These are phyloP conservation scores for Casuarina cunninghamiana DNA, from an alignment of 306 rosid genomes.

Conservation along the genomic window DNA sequence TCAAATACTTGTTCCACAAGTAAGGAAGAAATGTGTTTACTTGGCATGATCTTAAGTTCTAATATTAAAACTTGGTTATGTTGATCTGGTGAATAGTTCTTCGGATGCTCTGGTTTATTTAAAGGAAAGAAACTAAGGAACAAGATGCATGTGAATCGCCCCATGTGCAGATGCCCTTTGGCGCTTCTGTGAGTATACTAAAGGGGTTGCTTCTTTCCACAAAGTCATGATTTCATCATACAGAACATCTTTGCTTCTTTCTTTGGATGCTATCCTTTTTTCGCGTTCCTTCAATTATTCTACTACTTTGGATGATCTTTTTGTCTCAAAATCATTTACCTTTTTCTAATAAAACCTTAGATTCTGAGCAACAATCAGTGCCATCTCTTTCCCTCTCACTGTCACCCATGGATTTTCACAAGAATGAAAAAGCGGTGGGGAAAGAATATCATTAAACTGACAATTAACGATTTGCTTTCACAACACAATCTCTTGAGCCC, in stretches of 20 bases:
- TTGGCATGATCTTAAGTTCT: constrained; percentile 24
- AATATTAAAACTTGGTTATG: constrained; percentile 10
- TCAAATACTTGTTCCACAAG: too few species aligned
- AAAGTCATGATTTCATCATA: constrained; percentile 37
- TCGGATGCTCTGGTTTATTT: neutral
- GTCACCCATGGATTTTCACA: neutral
- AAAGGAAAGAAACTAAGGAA: neutral
- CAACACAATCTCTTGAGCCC: constrained; percentile 13
- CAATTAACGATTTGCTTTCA: constrained; percentile 22
- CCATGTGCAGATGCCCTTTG: constrained; percentile 34
- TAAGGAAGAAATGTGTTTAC: too few species aligned
- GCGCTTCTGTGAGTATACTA: constrained; percentile 37
- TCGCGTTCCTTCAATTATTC: constrained; percentile 21
- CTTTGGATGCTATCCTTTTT: constrained; percentile 46
- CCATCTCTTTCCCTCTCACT: neutral
- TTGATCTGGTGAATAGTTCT: neutral
- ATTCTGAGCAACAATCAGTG: constrained; percentile 31
- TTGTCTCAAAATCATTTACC: constrained; percentile 30
- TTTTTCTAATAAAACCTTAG: constrained; percentile 21
- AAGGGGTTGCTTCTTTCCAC: constrained; percentile 41
- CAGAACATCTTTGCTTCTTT: constrained; percentile 28
- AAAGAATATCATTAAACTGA: neutral
- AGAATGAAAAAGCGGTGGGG: constrained; percentile 12
- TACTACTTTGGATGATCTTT: constrained; percentile 26
- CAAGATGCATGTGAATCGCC: constrained; percentile 31